A percentile compares a stretch with the other conserved stretches of the same genome.
phyloP scores from a whole-genome alignment of 495 filamentous ascomycete species.

The Amorphotheca resinae region DNA sequence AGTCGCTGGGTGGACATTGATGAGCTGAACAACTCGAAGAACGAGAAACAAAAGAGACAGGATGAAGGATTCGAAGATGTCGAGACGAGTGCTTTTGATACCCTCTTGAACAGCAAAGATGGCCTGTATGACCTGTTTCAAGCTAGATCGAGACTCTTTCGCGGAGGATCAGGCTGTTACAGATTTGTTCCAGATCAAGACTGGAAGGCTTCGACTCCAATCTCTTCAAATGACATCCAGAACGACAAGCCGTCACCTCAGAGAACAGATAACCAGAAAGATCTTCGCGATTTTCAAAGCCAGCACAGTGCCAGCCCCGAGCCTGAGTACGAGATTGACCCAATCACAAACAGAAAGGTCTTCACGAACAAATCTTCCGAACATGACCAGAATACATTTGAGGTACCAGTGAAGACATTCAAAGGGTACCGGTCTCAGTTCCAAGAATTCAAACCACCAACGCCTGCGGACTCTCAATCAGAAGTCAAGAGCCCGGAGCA shows the following conservation, averaged over 20 bases:
- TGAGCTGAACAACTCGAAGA: slow-evolving; percentile 4
- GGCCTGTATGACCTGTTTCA: background rate
- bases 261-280: slow-evolving; percentile 3
- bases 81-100: slow-evolving; percentile 9
- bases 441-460: slow-evolving; percentile 17
- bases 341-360: slow-evolving; percentile 50
- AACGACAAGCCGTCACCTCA: background rate
- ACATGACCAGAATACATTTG: slow-evolving; percentile 10
- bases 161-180: background rate
- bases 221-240: background rate
- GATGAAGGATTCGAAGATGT: slow-evolving; percentile 12
- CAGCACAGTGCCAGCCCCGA: background rate
- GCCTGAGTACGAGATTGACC: slow-evolving; percentile 39
- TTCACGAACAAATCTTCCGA: slow-evolving; percentile 14
- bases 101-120: slow-evolving; percentile 5
- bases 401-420: slow-evolving; percentile 26
- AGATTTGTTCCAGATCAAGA: background rate
- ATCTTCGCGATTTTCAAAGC: background rate
- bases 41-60: background rate
- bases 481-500: background rate
- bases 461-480: background rate
- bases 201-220: background rate
- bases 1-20: slow-evolving; percentile 15
- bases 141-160: background rate
- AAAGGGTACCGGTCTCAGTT: slow-evolving; percentile 29